Conservation (phyloP, 306 rosid genomes). For the Lathyrus tuberosus region DNA sequence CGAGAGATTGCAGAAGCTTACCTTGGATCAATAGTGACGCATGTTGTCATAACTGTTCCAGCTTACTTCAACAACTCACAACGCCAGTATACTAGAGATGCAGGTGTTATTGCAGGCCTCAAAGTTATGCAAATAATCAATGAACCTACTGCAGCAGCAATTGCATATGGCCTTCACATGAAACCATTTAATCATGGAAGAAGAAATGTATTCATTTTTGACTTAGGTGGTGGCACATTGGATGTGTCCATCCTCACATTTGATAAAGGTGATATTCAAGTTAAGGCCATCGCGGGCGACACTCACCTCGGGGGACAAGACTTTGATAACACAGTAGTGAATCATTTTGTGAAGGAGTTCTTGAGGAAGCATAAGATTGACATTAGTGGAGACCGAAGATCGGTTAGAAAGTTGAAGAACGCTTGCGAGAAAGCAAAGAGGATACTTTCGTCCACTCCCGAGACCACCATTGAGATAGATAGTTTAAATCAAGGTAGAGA, state of each 20-base stretch:
- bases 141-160: conserved; percentile 40
- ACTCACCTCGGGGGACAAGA: background rate
- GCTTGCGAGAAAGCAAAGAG: conserved; percentile 34
- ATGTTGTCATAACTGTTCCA: conserved; percentile 36
- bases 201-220: conserved; percentile 26
- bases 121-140: conserved; percentile 19
- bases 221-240: conserved; percentile 40
- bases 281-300: background rate
- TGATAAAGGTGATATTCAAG: background rate
- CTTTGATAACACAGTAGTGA: background rate
- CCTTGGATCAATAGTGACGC: conserved; percentile 33
- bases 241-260: conserved; percentile 36
- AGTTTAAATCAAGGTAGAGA: conserved; percentile 6
- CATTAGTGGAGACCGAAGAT: conserved; percentile 6
- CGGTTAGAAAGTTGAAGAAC: conserved; percentile 15
- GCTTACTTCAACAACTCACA: conserved; percentile 35
- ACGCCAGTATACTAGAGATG: conserved; percentile 34
- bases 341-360: conserved; percentile 25
- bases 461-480: background rate
- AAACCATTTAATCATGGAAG: background rate
- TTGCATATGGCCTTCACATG: conserved; percentile 19
- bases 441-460: background rate
- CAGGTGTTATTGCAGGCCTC: conserved; percentile 16
- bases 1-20: conserved; percentile 62
- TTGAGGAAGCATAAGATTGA: conserved; percentile 2